Evolutionary conservation across 2,329 filamentous ascomycete genomes (phyloP).

Genomic region (Calcarisporium arbuscula): DNA sequence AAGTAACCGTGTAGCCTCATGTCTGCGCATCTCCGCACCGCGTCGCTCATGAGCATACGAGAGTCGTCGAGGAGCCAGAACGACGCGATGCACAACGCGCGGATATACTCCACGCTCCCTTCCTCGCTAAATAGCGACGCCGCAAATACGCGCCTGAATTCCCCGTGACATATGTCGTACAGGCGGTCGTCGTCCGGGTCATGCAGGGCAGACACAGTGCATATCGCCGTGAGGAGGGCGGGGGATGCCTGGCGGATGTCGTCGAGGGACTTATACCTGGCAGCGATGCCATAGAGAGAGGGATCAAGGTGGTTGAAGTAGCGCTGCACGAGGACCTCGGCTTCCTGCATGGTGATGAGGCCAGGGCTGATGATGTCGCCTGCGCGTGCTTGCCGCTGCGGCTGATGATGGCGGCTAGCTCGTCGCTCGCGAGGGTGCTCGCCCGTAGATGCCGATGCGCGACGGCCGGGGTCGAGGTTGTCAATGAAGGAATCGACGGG

Average conservation of each 20-base stretch:
- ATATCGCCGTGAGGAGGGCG: slow-evolving; percentile 12
- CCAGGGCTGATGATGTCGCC: slow-evolving; percentile 16
- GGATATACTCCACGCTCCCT: slow-evolving; percentile 26
- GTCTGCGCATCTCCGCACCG: slow-evolving; percentile 31
- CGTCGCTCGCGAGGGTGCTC: no score
- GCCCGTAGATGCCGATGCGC: no score
- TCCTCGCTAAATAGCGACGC: slow-evolving; percentile 18
- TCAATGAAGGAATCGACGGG: no score
- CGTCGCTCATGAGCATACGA: slow-evolving; percentile 31
- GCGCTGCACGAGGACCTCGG: slow-evolving; percentile 15
- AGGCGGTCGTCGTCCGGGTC: slow-evolving; percentile 10
- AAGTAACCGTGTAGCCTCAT: slow-evolving; percentile 25
- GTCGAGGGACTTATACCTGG: slow-evolving; percentile 11
- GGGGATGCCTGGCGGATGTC: slow-evolving; percentile 14
- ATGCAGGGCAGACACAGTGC: slow-evolving; percentile 16
- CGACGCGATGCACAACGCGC: slow-evolving; percentile 29
- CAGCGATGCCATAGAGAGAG: slow-evolving; percentile 14
- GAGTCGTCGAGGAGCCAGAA: slow-evolving; percentile 33
- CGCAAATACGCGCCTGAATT: slow-evolving; percentile 1
- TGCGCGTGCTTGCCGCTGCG: no score
- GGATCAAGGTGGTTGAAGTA: slow-evolving; percentile 15
- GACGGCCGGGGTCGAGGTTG: no score
- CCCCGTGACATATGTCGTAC: slow-evolving; percentile 4
- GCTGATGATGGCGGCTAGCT: no score
- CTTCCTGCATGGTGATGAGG: slow-evolving; percentile 10